Conservation (phyloP, 2,329 filamentous ascomycete species). For the Polychaeton citri region DNA sequence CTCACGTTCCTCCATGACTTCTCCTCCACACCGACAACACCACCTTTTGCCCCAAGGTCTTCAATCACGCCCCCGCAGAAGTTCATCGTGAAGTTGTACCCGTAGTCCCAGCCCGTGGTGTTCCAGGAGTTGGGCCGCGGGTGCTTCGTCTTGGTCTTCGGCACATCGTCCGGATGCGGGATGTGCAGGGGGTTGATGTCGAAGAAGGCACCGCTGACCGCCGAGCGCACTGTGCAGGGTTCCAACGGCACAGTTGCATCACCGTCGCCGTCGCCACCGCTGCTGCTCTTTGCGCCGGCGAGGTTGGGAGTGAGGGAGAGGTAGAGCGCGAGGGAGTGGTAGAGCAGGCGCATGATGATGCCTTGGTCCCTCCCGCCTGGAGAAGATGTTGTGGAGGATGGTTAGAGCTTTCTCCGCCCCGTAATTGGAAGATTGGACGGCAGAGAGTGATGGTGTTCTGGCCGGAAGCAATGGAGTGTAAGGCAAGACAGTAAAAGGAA, state of each 20-base stretch:
- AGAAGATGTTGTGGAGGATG: no score
- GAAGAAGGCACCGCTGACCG: constrained; percentile 49
- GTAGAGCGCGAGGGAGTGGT: constrained; percentile 21
- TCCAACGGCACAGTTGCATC: constrained; percentile 27
- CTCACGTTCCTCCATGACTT: constrained; percentile 58
- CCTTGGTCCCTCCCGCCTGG: no score
- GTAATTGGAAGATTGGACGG: no score
- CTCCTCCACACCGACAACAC: constrained; percentile 52
- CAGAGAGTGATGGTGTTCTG: no score
- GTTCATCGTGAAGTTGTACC: constrained; percentile 71
- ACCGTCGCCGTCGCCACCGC: constrained; percentile 26
- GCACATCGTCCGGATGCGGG: constrained; percentile 28
- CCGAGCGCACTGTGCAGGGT: constrained; percentile 50
- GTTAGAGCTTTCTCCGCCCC: no score
- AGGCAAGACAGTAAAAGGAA: no score
- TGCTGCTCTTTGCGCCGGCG: constrained; percentile 12
- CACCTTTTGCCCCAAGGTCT: constrained; percentile 32
- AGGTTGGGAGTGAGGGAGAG: constrained; percentile 16
- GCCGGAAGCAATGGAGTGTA: no score
- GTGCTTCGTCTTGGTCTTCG: constrained; percentile 33
- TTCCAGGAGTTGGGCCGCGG: constrained; percentile 47
- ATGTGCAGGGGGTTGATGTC: constrained; percentile 47
- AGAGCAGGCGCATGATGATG: constrained; percentile 19
- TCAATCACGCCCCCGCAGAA: constrained; percentile 67
- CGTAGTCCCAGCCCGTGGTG: constrained; percentile 62